These are phyloP conservation scores for Boletus mariae DNA, from an alignment of 1,284 basidiomycete genomes.

Conservation along the genomic window DNA sequence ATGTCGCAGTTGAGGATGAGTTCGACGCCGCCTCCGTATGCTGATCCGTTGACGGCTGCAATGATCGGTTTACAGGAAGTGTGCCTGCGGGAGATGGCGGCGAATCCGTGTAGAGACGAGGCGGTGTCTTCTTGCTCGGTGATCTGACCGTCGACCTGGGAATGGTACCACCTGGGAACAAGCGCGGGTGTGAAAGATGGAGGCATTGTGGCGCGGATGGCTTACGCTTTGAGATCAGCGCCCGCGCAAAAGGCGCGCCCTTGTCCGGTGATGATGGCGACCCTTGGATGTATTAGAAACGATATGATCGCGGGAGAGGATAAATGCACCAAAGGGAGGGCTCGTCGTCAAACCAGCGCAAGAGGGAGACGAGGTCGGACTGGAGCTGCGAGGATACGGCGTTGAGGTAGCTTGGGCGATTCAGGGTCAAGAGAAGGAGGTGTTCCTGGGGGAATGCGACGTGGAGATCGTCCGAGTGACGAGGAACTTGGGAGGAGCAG, in stretches of 20 bases:
- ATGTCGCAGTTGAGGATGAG: slow-evolving; percentile 80
- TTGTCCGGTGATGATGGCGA: slow-evolving; percentile 72
- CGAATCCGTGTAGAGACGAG: slow-evolving; percentile 64
- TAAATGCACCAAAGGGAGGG: slow-evolving; percentile 63
- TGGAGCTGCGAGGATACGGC: slow-evolving; percentile 65
- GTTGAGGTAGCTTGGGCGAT: slow-evolving; percentile 71
- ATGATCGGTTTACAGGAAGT: slow-evolving; percentile 73
- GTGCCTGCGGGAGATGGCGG: slow-evolving; percentile 66
- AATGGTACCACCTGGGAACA: slow-evolving; percentile 21
- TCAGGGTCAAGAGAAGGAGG: slow-evolving; percentile 70
- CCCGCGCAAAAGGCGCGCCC: slow-evolving; percentile 81
- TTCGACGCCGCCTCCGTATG: slow-evolving; percentile 81
- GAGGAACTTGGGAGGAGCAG: slow-evolving; percentile 28
- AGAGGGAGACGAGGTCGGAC: slow-evolving; percentile 50
- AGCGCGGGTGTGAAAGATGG: not conserved
- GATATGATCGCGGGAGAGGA: not conserved
- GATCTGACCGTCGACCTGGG: slow-evolving; percentile 14
- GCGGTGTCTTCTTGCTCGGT: slow-evolving; percentile 44
- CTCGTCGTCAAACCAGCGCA: slow-evolving; percentile 79
- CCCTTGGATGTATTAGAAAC: slow-evolving; percentile 42
- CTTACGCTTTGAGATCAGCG: slow-evolving; percentile 71
- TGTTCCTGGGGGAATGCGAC: slow-evolving; percentile 62
- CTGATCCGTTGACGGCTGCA: slow-evolving; percentile 77
- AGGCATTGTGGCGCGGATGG: slow-evolving; percentile 9
- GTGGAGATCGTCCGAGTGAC: slow-evolving; percentile 53